Conservation (phyloP, 345 rosid genomes). For the Linum usitatissimum region DNA sequence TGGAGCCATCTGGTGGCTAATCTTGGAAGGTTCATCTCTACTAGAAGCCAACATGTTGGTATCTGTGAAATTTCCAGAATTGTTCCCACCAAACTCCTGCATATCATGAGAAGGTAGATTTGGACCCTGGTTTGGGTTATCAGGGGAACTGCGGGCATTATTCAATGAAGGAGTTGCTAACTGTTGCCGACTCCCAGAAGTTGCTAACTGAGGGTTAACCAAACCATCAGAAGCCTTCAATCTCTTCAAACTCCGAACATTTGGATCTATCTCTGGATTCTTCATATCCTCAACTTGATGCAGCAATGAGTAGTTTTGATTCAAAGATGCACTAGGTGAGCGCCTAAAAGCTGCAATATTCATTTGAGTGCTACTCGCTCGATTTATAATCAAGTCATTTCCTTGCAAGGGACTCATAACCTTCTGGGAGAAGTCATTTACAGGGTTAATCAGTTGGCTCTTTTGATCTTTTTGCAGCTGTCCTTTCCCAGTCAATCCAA, state of each 20-base stretch:
- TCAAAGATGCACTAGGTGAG: constrained; percentile 30
- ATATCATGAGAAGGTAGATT: constrained; percentile 26
- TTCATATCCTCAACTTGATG: constrained; percentile 47
- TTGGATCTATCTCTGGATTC: constrained; percentile 36
- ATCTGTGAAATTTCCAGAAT: constrained; percentile 24
- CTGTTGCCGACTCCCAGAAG: constrained; percentile 31
- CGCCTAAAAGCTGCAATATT: constrained; percentile 53
- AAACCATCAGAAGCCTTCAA: constrained; percentile 34
- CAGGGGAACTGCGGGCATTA: constrained; percentile 16
- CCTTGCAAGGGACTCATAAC: constrained; percentile 15
- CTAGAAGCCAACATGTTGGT: constrained; percentile 28
- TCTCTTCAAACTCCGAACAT: constrained; percentile 39
- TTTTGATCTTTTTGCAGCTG: constrained; percentile 27
- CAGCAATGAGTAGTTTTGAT: constrained; percentile 35
- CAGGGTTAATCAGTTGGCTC: constrained; percentile 16
- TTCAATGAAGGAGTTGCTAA: constrained; percentile 16
- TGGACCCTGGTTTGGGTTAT: constrained; percentile 25
- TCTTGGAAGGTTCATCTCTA: constrained; percentile 38
- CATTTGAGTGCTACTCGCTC: constrained; percentile 26
- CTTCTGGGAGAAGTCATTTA: constrained; percentile 18
- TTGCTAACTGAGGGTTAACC: constrained; percentile 32
- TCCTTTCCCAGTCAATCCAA: constrained; percentile 27
- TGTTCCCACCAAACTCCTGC: constrained; percentile 26
- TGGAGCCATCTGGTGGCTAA: constrained; percentile 68
- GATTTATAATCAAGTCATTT: constrained; percentile 21